Conservation (phyloP, 2,329 filamentous ascomycete species). For the Mycosphaerella sp. region DNA sequence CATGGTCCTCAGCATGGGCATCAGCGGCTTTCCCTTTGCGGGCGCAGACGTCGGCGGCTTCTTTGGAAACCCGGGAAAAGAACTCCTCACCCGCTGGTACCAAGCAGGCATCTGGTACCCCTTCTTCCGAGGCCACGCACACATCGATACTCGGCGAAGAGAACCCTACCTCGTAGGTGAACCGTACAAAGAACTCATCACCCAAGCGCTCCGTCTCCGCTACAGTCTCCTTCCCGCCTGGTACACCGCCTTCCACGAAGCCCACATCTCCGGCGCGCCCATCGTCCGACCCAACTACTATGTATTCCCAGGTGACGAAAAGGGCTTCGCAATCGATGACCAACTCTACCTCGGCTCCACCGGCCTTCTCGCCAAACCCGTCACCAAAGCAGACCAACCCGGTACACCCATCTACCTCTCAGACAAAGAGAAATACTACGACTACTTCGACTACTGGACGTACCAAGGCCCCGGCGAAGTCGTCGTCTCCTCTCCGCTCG, state of each 20-base stretch:
- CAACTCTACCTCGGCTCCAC: constrained; percentile 88
- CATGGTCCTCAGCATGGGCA: constrained; percentile 89
- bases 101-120: constrained; percentile 95
- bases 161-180: constrained; percentile 87
- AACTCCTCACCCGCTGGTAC: constrained; percentile 90
- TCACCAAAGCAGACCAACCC: constrained; percentile 68
- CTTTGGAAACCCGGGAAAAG: constrained; percentile 92
- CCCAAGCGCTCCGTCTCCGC: constrained; percentile 76
- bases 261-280: constrained; percentile 73
- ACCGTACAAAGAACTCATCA: constrained; percentile 79
- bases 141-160: constrained; percentile 89
- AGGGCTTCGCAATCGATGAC: constrained; percentile 82
- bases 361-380: constrained; percentile 86
- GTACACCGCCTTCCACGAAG: constrained; percentile 96
- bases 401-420: constrained; percentile 78
- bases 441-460: constrained; percentile 84
- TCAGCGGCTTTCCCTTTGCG: constrained; percentile 87
- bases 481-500: constrained; percentile 68
- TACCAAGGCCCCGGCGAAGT: constrained; percentile 69
- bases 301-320: constrained; percentile 78
- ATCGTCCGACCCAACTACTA: constrained; percentile 92
- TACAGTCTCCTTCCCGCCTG: constrained; percentile 87
- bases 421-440: constrained; percentile 84
- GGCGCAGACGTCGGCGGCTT: constrained; percentile 97
- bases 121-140: constrained; percentile 94